A percentile compares a stretch with the other conserved stretches of the same genome.
Conservation (phyloP, 1,284 basidiomycete species). For the Albatrellus sp. region DNA sequence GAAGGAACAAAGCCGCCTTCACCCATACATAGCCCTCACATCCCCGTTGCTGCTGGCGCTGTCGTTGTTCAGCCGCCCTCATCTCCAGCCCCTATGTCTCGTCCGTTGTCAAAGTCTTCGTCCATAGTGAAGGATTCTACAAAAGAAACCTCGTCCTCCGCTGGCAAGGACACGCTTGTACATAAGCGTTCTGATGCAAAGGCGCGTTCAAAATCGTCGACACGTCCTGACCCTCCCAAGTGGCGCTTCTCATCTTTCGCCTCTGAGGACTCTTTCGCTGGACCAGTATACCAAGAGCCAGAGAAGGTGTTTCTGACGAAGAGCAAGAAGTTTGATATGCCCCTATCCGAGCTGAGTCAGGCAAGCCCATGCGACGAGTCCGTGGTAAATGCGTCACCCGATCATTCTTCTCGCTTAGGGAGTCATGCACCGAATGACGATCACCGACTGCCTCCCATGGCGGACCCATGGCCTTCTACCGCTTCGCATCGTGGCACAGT, state of each 20-base stretch:
- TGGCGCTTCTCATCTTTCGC: constrained; percentile 22
- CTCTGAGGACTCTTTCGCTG: constrained; percentile 53
- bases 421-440: background rate
- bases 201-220: background rate
- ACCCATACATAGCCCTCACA: no score
- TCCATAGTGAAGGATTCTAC: no score
- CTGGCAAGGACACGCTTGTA: background rate
- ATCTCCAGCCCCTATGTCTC: no score
- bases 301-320: constrained; percentile 32
- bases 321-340: constrained; percentile 40
- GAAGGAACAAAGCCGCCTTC: background rate
- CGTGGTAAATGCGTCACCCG: background rate
- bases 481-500: constrained; percentile 10
- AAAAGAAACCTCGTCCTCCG: no score
- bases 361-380: background rate
- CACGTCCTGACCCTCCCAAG: constrained; percentile 5
- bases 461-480: constrained; percentile 9
- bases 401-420: background rate
- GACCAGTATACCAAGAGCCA: constrained; percentile 30
- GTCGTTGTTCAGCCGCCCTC: no score
- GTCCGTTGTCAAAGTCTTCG: no score
- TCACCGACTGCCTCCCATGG: background rate
- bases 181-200: no score
- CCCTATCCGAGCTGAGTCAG: constrained; percentile 39
- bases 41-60: no score